phyloP scores from a whole-genome alignment of 768 basidiomycete species.

The Auricularia sp. region DNA sequence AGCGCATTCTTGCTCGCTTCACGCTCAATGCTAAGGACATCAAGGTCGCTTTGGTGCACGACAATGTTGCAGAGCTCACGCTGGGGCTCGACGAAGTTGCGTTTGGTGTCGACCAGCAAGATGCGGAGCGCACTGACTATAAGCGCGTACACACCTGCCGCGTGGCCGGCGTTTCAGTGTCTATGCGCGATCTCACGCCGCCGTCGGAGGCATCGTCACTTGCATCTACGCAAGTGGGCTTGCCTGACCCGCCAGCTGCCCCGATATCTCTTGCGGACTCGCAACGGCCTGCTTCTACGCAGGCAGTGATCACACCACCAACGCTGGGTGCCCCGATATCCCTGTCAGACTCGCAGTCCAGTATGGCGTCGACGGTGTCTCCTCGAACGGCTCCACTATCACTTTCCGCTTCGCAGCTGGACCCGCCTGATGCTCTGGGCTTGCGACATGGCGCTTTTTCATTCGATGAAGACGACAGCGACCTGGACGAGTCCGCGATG shows the following conservation, averaged over 20 bases:
- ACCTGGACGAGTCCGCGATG: constrained; percentile 53
- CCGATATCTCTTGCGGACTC: too few relatives aligned
- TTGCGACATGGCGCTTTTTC: background rate
- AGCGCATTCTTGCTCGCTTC: constrained; percentile 67
- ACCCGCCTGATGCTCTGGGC: background rate
- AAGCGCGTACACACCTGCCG: constrained; percentile 35
- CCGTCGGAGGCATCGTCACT: constrained; percentile 11
- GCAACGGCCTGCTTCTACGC: too few relatives aligned
- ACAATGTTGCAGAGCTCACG: constrained; percentile 51
- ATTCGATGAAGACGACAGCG: constrained; percentile 12
- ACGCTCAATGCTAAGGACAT: constrained; percentile 65
- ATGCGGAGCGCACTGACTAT: background rate
- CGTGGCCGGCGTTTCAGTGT: constrained; percentile 47
- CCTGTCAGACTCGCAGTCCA: too few relatives aligned
- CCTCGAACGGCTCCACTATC: background rate
- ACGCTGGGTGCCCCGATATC: too few relatives aligned
- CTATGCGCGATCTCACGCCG: constrained; percentile 35
- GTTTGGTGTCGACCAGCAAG: constrained; percentile 7
- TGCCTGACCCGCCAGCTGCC: too few relatives aligned
- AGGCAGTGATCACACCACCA: too few relatives aligned
- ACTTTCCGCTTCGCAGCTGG: constrained; percentile 1
- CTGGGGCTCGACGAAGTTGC: constrained; percentile 45
- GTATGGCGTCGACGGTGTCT: background rate
- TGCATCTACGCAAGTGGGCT: constrained; percentile 24
- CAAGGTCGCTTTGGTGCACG: constrained; percentile 59